phyloP scores from a whole-genome alignment of 768 basidiomycete genomes.

The Termitomyces sp. region DNA sequence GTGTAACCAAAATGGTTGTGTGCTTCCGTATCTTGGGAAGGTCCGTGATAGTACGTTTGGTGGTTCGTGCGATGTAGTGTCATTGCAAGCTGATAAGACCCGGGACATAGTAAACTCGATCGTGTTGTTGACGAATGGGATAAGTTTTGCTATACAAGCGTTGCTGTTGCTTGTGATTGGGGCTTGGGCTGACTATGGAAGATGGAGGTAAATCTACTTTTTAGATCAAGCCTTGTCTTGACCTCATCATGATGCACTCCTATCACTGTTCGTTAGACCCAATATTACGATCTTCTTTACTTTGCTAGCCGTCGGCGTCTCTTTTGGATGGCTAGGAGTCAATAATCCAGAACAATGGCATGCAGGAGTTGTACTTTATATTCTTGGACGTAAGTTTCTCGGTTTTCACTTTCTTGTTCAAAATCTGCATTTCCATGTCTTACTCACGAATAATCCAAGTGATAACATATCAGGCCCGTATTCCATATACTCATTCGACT shows the following conservation, averaged over 20 bases:
- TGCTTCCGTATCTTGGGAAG: slow-evolving; percentile 60
- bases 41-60: slow-evolving; percentile 51
- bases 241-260: background rate
- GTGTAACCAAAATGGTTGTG: slow-evolving; percentile 54
- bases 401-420: background rate
- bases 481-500: too few relatives aligned
- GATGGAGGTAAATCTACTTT: slow-evolving; percentile 50
- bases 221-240: background rate
- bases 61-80: background rate
- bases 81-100: background rate
- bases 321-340: slow-evolving; percentile 77
- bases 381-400: slow-evolving; percentile 53
- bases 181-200: slow-evolving; percentile 81
- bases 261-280: slow-evolving; percentile 38
- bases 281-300: slow-evolving; percentile 78
- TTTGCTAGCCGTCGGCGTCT: slow-evolving; percentile 57
- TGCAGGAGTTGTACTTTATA: slow-evolving; percentile 56
- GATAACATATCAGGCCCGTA: slow-evolving; percentile 62
- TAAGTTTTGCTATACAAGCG: slow-evolving; percentile 76
- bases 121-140: slow-evolving; percentile 74
- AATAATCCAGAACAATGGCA: slow-evolving; percentile 62
- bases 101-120: slow-evolving; percentile 65
- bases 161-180: slow-evolving; percentile 61
- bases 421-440: too few relatives aligned
- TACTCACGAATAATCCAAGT: slow-evolving; percentile 29